These are phyloP conservation scores for Mycosarcoma mackinlayi DNA, from an alignment of 1,284 basidiomycete genomes.

Conservation along the genomic window DNA sequence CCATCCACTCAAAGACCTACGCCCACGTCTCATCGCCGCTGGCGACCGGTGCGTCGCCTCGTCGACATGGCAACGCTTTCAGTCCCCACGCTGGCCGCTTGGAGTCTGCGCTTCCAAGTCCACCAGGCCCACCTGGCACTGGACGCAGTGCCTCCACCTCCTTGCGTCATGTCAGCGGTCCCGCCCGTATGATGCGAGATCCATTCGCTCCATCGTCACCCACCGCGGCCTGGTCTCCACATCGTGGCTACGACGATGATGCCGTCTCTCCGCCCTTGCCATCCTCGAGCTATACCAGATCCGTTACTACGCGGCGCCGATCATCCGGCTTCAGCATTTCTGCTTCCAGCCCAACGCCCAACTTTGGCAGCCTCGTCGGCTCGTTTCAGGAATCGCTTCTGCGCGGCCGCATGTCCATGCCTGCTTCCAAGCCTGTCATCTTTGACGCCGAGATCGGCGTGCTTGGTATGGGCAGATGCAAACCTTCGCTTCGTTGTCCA, in stretches of 20 bases:
- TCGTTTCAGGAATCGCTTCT: slow-evolving; percentile 69
- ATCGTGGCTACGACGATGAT: slow-evolving; percentile 9
- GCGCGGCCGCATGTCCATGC: slow-evolving; percentile 66
- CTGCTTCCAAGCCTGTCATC: slow-evolving; percentile 62
- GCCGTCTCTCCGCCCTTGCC: slow-evolving; percentile 24
- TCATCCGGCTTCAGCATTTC: slow-evolving; percentile 30
- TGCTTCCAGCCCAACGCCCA: slow-evolving; percentile 33
- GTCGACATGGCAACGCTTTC: background rate
- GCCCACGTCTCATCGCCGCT: slow-evolving; percentile 1
- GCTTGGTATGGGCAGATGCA: slow-evolving; percentile 54
- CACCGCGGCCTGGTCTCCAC: background rate
- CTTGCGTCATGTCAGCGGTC: slow-evolving; percentile 35
- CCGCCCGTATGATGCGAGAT: slow-evolving; percentile 27
- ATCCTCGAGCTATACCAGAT: slow-evolving; percentile 26
- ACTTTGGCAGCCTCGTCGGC: slow-evolving; percentile 65
- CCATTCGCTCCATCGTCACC: slow-evolving; percentile 22
- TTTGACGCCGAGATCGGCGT: slow-evolving; percentile 69
- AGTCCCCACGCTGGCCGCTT: background rate
- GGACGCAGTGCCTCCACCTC: slow-evolving; percentile 3
- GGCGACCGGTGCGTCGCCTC: background rate
- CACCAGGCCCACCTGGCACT: background rate
- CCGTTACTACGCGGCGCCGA: slow-evolving; percentile 32
- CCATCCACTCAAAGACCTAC: slow-evolving; percentile 1
- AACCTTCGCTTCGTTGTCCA: slow-evolving; percentile 61
- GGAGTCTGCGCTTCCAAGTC: background rate